Conservation (phyloP, 179 eudicot genomes). For the Nepenthes alata region DNA sequence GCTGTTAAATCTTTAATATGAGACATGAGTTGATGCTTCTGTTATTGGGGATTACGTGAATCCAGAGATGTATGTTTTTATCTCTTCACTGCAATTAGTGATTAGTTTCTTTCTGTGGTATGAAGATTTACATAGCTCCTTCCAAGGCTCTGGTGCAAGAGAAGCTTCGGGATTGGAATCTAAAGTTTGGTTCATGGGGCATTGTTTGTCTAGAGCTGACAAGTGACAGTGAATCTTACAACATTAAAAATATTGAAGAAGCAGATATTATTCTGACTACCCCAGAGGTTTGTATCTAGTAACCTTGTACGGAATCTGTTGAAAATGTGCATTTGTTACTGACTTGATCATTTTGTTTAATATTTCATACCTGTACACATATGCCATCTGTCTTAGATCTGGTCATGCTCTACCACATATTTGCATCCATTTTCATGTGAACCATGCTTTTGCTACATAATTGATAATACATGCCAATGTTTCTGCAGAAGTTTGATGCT, state of each 20-base stretch:
- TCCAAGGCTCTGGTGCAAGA: conserved; percentile 97
- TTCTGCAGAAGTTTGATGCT: conserved; percentile 84
- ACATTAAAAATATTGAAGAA: conserved; percentile 58
- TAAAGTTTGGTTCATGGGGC: conserved; percentile 62
- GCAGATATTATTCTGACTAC: conserved; percentile 90
- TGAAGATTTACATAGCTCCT: conserved; percentile 81
- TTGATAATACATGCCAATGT: conserved; percentile 7
- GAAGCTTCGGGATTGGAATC: conserved; percentile 84
- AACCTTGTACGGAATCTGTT: background rate
- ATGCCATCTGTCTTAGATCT: no score
- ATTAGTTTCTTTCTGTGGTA: conserved; percentile 6
- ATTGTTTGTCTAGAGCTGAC: conserved; percentile 88
- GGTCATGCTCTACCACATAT: background rate
- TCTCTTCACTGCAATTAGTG: conserved; percentile 5
- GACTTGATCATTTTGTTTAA: background rate
- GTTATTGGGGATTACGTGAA: background rate
- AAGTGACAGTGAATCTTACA: conserved; percentile 79
- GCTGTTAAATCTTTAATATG: background rate
- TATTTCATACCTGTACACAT: background rate
- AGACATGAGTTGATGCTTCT: background rate
- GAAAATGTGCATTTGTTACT: no score
- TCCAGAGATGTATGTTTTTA: background rate
- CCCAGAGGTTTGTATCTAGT: conserved; percentile 56
- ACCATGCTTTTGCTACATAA: conserved; percentile 8
- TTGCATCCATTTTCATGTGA: conserved; percentile 1